Evolutionary conservation across 352 stramenopile genomes (phyloP).

Genomic region (Phytophthora pisi): DNA sequence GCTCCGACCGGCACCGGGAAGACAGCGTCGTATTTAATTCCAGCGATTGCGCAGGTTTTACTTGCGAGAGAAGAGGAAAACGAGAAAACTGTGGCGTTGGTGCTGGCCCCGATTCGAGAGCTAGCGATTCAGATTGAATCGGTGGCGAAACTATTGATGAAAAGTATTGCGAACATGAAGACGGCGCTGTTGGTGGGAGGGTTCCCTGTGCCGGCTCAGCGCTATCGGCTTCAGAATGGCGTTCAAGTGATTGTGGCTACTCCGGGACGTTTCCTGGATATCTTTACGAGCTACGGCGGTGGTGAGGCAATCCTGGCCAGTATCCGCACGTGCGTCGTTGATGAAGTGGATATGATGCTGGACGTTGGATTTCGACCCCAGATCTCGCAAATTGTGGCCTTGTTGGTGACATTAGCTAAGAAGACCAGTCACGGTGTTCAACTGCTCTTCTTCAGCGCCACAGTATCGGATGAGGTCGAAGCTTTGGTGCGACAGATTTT

Average conservation of each 20-base stretch:
- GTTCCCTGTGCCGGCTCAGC: constrained; percentile 63
- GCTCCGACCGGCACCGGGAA: constrained; percentile 78
- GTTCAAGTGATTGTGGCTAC: constrained; percentile 75
- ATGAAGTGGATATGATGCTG: constrained; percentile 83
- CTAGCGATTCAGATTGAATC: constrained; percentile 78
- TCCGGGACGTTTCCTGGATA: constrained; percentile 64
- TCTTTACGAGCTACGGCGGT: constrained; percentile 45
- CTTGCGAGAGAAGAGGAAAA: constrained; percentile 19
- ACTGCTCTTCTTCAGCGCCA: constrained; percentile 70
- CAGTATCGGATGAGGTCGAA: constrained; percentile 52
- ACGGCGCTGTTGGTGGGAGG: constrained; percentile 73
- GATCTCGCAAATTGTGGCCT: constrained; percentile 54
- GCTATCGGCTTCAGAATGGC: constrained; percentile 62
- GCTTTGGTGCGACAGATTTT: constrained; percentile 42
- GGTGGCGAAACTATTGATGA: constrained; percentile 60
- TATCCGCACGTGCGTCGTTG: constrained; percentile 53
- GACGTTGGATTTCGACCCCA: constrained; percentile 58
- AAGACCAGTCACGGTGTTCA: constrained; percentile 28
- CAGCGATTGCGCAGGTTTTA: constrained; percentile 51
- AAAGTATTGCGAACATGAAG: constrained; percentile 62
- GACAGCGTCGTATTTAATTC: constrained; percentile 70
- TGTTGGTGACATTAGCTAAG: constrained; percentile 24
- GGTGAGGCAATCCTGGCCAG: constrained; percentile 23
- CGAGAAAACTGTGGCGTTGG: constrained; percentile 38
- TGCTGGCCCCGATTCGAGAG: constrained; percentile 73